A percentile compares a stretch with the other conserved stretches of the same genome.
Conservation (phyloP, 768 basidiomycete genomes). For the Psilocybe cubensis region DNA sequence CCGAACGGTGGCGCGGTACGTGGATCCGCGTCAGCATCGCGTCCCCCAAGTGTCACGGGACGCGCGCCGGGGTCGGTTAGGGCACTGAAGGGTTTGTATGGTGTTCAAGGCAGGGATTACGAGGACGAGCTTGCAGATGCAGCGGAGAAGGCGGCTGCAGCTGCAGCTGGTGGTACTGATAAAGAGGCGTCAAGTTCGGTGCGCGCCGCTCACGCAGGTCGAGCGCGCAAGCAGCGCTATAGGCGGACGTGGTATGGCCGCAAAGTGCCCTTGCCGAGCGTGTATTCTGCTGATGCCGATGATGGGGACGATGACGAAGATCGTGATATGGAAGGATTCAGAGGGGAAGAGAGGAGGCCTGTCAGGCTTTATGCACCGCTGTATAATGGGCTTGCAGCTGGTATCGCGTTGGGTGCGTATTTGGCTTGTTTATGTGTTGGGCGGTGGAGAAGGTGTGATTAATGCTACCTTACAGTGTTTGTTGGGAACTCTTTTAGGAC, state of each 20-base stretch:
- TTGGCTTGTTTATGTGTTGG: conserved; percentile 30
- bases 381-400: conserved; percentile 67
- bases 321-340: conserved; percentile 32
- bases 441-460: conserved; percentile 34
- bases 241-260: conserved; percentile 67
- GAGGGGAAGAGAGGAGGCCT: conserved; percentile 24
- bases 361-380: conserved; percentile 62
- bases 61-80: neutral
- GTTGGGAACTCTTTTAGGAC: conserved; percentile 66
- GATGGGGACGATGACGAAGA: conserved; percentile 16
- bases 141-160: neutral
- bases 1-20: neutral
- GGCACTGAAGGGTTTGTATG: conserved; percentile 25
- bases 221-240: conserved; percentile 27
- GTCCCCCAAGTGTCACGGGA: neutral
- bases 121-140: conserved; percentile 20
- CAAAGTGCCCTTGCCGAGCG: conserved; percentile 37
- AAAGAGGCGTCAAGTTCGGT: neutral
- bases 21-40: neutral
- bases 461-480: conserved; percentile 47
- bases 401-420: conserved; percentile 52
- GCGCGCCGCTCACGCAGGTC: neutral
- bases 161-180: neutral
- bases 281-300: neutral
- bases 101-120: conserved; percentile 28